Evolutionary conservation across 2,329 filamentous ascomycete species (phyloP).

Genomic region (Colletotrichum sp.): DNA sequence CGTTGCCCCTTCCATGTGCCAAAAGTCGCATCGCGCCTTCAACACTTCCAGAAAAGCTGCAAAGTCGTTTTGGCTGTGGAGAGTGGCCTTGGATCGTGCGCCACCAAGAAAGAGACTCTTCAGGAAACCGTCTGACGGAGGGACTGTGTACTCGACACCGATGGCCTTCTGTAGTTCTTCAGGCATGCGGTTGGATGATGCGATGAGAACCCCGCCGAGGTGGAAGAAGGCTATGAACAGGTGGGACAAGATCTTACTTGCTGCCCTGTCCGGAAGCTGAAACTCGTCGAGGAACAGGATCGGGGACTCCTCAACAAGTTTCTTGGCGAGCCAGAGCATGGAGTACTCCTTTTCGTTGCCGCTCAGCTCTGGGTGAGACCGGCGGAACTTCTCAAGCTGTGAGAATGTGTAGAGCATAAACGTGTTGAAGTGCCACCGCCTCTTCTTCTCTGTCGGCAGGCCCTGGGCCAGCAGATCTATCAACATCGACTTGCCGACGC

Average conservation of each 20-base stretch:
- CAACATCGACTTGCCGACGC: constrained; percentile 86
- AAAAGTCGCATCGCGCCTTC: constrained; percentile 80
- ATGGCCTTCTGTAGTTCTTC: constrained; percentile 80
- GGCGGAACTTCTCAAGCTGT: constrained; percentile 71
- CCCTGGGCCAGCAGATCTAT: constrained; percentile 81
- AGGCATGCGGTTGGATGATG: constrained; percentile 83
- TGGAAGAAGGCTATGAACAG: constrained; percentile 84
- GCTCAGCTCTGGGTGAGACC: constrained; percentile 29
- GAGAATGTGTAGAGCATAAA: constrained; percentile 84
- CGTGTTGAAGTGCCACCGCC: constrained; percentile 82
- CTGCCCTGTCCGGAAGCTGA: constrained; percentile 78
- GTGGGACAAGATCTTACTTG: constrained; percentile 80
- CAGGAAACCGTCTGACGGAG: constrained; percentile 57
- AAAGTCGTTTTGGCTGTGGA: constrained; percentile 72
- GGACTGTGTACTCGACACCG: constrained; percentile 69
- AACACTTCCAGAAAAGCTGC: constrained; percentile 77
- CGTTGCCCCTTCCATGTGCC: constrained; percentile 78
- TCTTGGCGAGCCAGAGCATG: constrained; percentile 75
- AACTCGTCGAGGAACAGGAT: constrained; percentile 86
- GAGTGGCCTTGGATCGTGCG: constrained; percentile 46
- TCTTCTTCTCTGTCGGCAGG: constrained; percentile 75
- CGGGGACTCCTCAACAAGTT: constrained; percentile 76
- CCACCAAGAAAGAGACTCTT: constrained; percentile 43
- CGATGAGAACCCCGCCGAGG: constrained; percentile 79
- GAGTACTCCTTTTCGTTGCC: constrained; percentile 63